Percentiles rank a stretch among this genome's conserved stretches.
phyloP scores from a whole-genome alignment of 192 early-diverging fungal species.

The Backusella liffmaniae region DNA sequence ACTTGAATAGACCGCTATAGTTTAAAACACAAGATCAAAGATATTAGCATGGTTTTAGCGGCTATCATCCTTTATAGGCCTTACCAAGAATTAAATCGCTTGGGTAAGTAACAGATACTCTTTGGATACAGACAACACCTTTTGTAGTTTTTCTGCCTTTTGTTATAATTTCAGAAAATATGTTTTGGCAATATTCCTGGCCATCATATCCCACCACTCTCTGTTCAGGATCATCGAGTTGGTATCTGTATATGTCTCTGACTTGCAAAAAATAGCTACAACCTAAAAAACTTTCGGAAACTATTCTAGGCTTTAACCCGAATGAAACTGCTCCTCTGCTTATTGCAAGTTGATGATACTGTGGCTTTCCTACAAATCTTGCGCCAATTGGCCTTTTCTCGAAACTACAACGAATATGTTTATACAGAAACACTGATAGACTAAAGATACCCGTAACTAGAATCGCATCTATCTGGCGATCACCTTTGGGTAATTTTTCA shows the following conservation, averaged over 20 bases:
- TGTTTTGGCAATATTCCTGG: not conserved
- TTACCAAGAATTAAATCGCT: not conserved
- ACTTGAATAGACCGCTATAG: not conserved
- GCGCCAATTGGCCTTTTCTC: not conserved
- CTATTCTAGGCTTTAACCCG: not conserved
- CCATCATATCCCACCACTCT: not conserved
- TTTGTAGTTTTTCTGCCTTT: not conserved
- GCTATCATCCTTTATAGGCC: not conserved
- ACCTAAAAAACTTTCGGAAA: not conserved
- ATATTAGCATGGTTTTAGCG: not conserved
- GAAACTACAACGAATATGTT: not conserved
- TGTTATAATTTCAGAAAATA: not conserved
- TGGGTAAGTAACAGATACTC: not conserved
- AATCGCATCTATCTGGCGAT: not conserved
- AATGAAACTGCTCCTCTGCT: not conserved
- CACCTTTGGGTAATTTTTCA: not conserved
- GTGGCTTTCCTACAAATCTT: not conserved
- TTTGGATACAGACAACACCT: not conserved
- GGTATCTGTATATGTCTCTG: not conserved
- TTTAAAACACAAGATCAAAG: not conserved
- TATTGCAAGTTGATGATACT: not conserved
- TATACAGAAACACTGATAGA: not conserved
- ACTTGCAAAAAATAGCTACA: not conserved
- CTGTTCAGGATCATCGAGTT: not conserved
- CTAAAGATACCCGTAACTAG: not conserved